These are phyloP conservation scores for Aquilaria yunnanensis DNA, from an alignment of 345 rosid species.

Conservation along the genomic window DNA sequence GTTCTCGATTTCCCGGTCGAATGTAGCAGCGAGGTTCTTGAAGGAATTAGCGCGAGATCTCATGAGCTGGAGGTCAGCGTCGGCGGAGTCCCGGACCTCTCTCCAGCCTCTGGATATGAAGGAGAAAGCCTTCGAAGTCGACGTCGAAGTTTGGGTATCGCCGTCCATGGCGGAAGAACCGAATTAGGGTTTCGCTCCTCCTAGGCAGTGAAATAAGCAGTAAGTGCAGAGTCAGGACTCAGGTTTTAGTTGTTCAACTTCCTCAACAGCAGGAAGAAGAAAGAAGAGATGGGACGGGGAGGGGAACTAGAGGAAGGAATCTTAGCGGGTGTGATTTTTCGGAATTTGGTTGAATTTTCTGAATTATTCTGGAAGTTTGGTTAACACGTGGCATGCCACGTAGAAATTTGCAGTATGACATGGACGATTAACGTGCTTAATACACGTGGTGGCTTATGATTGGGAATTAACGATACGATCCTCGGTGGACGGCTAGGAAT, in stretches of 20 bases:
- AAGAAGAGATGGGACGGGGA: background rate
- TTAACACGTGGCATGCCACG: conserved; percentile 44
- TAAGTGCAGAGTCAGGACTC: too few species aligned
- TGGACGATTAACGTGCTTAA: conserved; percentile 11
- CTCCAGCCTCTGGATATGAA: conserved; percentile 83
- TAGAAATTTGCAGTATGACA: conserved; percentile 27
- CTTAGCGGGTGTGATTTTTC: conserved; percentile 35
- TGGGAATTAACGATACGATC: conserved; percentile 11
- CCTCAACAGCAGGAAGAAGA: background rate
- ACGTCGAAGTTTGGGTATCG: conserved; percentile 27
- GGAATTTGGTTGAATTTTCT: conserved; percentile 8
- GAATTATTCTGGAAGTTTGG: conserved; percentile 22
- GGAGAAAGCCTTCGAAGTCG: conserved; percentile 60
- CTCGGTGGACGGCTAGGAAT: conserved; percentile 12
- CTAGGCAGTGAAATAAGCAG: conserved; percentile 15
- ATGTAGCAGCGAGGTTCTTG: conserved; percentile 74
- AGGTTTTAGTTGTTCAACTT: too few species aligned
- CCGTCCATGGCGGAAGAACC: conserved; percentile 33
- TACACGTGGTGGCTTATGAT: conserved; percentile 16
- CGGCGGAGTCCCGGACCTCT: conserved; percentile 89
- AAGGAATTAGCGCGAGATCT: conserved; percentile 79
- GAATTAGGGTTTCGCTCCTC: conserved; percentile 17
- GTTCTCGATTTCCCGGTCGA: conserved; percentile 86
- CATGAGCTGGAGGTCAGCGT: conserved; percentile 86
- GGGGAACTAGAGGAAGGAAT: background rate